Conservation (phyloP, 2,329 filamentous ascomycete species). For the Trichoderma pleuroti region DNA sequence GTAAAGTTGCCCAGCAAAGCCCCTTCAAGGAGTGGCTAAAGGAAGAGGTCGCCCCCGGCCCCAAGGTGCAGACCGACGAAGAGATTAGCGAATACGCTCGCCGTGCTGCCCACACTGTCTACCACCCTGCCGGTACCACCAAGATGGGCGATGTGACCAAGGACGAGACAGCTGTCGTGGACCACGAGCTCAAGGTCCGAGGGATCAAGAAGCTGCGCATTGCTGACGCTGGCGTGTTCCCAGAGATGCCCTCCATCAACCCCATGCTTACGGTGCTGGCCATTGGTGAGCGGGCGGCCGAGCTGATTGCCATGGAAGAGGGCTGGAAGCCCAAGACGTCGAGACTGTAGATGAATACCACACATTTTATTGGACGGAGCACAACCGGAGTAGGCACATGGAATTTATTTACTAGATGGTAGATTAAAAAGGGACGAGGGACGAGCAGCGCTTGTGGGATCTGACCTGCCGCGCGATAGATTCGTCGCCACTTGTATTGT, state of each 20-base stretch:
- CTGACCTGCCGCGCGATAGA: not conserved
- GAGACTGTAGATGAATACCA: conserved; percentile 28
- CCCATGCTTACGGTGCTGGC: conserved; percentile 86
- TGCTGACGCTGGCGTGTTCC: conserved; percentile 84
- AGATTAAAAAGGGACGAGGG: not conserved
- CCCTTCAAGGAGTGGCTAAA: conserved; percentile 84
- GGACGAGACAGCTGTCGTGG: conserved; percentile 76
- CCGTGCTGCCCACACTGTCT: conserved; percentile 79
- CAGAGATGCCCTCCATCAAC: conserved; percentile 81
- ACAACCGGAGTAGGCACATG: not conserved
- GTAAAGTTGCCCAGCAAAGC: conserved; percentile 67
- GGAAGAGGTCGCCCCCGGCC: conserved; percentile 75
- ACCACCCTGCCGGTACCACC: conserved; percentile 84
- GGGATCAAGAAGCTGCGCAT: conserved; percentile 73
- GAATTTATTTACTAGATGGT: not conserved
- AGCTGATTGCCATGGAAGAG: conserved; percentile 71
- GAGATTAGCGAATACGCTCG: conserved; percentile 78
- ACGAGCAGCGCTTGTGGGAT: not conserved
- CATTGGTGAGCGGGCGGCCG: conserved; percentile 78
- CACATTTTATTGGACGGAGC: not conserved
- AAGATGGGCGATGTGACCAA: conserved; percentile 76
- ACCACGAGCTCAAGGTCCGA: conserved; percentile 66
- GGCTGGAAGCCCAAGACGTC: conserved; percentile 41
- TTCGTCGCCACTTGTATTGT: not conserved
- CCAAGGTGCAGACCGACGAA: conserved; percentile 70